Evolutionary conservation across 495 filamentous ascomycete genomes (phyloP), one percentile per base, ranked within the genome.

Genomic region (Evansstolkia leycettana): DNA sequence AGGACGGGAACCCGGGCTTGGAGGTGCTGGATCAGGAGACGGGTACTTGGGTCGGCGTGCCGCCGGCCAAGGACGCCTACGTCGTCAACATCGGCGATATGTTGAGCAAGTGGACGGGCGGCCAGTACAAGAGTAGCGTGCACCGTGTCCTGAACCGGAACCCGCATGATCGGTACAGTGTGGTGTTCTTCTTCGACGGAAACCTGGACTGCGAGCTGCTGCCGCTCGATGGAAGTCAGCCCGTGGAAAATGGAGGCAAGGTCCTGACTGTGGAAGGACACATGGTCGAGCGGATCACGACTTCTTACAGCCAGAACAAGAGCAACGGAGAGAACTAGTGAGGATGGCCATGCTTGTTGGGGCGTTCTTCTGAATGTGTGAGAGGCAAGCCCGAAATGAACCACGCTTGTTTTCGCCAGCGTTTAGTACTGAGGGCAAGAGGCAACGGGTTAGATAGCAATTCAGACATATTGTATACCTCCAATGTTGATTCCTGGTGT

Each of bases 151-250:
- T 59, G 4, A 55, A 57, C 41, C 46, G 44, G 8, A 51, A 54
- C 20, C 34, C 46, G 14, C 43, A 25, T 1, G 55, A 67, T 26
- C 50, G 64, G 17, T 68, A 63, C 40, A 64, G 58, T 27, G 42
- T 65, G 3, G 56, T 66, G 0, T 66, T 64, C 41, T 67, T 69
- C 47, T 60, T 62, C 35, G 48, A 51, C 29, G 54, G 54, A 6
- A 60, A 58, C 35, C 18, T 53, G 27, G 54, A 60, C 41, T 48
- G 18, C 24, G 36, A 36, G 19, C 29, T 59, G 19, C 18, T 11
- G 10, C 48, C 43, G 25, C 32, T 55, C 11, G 45, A 51, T 42
- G 46, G 46, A 13, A 31, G 23, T 7, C 7, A 11, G 24, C 24
- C 6, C 28, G 29, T 7, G 10, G 16, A 27, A 18, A 17, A 32